Evolutionary conservation across 2,329 filamentous ascomycete genomes (phyloP), one percentile per base, ranked within the genome.

Genomic region (Aspergillus luchuensis): DNA sequence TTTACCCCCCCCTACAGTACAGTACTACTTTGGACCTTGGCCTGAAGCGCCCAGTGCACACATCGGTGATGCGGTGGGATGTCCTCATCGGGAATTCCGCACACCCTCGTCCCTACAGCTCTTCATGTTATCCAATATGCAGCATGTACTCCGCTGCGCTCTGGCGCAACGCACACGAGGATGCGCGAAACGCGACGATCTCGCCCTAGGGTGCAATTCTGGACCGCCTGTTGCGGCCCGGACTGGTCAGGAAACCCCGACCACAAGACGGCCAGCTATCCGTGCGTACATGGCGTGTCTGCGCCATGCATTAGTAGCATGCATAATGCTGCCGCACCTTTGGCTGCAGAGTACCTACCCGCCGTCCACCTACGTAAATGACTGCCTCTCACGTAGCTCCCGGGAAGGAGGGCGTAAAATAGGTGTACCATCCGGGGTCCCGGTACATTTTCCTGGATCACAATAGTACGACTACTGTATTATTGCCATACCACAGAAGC

Each of bases 321-420:
- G 33, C 56, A 57, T 23, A 5, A 54, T 43, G 52, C 52, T 45
- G 15, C 45, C 23, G 23, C 45, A 49, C 23, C 25, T 28, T 19
- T 45, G 41, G 19, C 41, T 45, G 41, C 41, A 45, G 41, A 45
- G 41, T 45, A 19, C 17, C 41, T 45, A 45, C 41, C 41, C 11
- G 50, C 50, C 50, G 50, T 53, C 50, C 50, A 23, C 38, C 50
- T 21, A 53, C 17, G 50, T 53, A 23, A 38, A 17, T 53, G 30
- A 13, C 11, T 45, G 17, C 41, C 5, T 45, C 10, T 21, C 8
- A 21, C 5, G 17, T 21, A 45, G 8, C 33, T 36, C 33, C 33
- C 33, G 10, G 33, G 33, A 13, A 36, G 33, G 33, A 36, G 33
- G 11, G 33, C 41, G 41, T 45, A 45, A 45, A 21, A 11, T 21